phyloP scores from a whole-genome alignment of 345 rosid species.

The Ricinus communis region DNA sequence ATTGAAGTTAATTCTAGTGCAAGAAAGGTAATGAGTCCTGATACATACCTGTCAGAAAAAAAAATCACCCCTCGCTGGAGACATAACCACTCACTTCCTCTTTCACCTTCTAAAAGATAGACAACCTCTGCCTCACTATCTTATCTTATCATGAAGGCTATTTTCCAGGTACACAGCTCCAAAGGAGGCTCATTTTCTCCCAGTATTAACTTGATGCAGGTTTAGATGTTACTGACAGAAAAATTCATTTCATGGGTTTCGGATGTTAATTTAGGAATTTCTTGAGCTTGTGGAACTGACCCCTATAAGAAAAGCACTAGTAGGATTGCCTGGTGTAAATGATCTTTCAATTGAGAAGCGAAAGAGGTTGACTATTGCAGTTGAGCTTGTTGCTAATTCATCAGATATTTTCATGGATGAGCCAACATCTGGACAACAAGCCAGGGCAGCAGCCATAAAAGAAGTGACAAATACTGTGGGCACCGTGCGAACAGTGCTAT shows the following conservation, averaged over 20 bases:
- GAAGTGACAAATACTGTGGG: slow-evolving; percentile 67
- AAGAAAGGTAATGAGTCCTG: slow-evolving; percentile 71
- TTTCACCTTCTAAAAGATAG: no score
- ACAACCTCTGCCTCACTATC: no score
- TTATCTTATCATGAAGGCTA: no score
- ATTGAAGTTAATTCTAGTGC: slow-evolving; percentile 56
- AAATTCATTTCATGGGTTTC: slow-evolving; percentile 27
- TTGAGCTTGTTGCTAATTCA: slow-evolving; percentile 69
- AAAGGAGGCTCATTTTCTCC: no score
- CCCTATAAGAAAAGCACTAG: slow-evolving; percentile 47
- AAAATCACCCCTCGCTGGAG: no score
- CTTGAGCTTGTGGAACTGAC: slow-evolving; percentile 71
- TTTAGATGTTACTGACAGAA: no score
- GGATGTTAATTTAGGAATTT: slow-evolving; percentile 70
- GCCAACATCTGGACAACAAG: slow-evolving; percentile 78
- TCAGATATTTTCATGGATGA: slow-evolving; percentile 77
- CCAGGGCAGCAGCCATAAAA: slow-evolving; percentile 73
- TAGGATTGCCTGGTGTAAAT: slow-evolving; percentile 60
- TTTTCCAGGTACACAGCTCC: no score
- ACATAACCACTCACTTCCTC: no score
- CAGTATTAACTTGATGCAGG: no score
- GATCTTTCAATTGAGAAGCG: slow-evolving; percentile 67
- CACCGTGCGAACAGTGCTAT: slow-evolving; percentile 69
- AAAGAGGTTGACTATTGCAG: slow-evolving; percentile 70
- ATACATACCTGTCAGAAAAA: no score